These are phyloP conservation scores for Linnemannia hyalina DNA, from an alignment of 192 early-diverging fungal species.

Conservation along the genomic window DNA sequence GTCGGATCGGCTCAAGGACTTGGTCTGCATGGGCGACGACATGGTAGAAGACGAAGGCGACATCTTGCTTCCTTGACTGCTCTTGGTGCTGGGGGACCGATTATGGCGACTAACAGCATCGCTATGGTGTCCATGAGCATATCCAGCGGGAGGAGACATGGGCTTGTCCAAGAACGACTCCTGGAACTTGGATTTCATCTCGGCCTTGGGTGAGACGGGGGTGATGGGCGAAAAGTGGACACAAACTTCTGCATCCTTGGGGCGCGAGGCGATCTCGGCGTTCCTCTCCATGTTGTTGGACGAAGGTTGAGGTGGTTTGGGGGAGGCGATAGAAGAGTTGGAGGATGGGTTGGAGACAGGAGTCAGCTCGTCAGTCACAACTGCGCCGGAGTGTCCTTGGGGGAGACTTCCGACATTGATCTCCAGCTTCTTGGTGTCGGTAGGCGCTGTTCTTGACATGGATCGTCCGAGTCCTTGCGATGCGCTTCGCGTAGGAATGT, in stretches of 20 bases:
- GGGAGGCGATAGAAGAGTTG: conserved; percentile 26
- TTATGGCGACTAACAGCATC: conserved; percentile 15
- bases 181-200: conserved; percentile 45
- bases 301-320: conserved; percentile 14
- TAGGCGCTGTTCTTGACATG: conserved; percentile 14
- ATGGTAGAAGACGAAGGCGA: conserved; percentile 38
- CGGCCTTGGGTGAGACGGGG: conserved; percentile 41
- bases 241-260: conserved; percentile 40
- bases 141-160: conserved; percentile 35
- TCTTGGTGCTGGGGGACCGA: conserved; percentile 32
- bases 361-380: conserved; percentile 27
- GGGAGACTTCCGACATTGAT: conserved; percentile 39
- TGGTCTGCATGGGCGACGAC: conserved; percentile 33
- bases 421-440: conserved; percentile 33
- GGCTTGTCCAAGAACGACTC: conserved; percentile 44
- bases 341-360: conserved; percentile 42
- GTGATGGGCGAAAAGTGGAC: conserved; percentile 48
- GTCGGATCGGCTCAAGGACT: conserved; percentile 29
- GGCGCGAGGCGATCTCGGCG: conserved; percentile 12
- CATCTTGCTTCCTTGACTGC: conserved; percentile 33
- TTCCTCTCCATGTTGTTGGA: not conserved
- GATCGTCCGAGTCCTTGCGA: conserved; percentile 48
- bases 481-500: conserved; percentile 37
- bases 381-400: not conserved
- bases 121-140: conserved; percentile 10